Evolutionary conservation across 148 eudicot species (phyloP), one percentile per base, ranked within the genome.

Genomic region (Fallopia convolvulus): DNA sequence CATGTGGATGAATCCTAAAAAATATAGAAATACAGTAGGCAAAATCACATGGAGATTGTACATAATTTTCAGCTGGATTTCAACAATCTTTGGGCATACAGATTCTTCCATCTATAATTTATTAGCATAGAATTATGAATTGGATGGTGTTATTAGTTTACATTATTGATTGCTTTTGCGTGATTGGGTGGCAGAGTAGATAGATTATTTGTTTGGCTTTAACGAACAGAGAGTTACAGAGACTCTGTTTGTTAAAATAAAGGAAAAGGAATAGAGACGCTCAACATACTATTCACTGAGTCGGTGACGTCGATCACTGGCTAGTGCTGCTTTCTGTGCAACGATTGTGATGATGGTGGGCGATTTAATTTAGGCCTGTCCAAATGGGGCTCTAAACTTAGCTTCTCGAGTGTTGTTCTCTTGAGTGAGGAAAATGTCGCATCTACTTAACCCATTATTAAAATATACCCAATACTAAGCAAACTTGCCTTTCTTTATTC

Each of bases 341-440:
- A 20, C 32, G 8, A 58, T 58, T 32, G 33, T 21, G 65, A 20
- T 12, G 8, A 58, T 58, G 65, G 65, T 21, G 65, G 65, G 65
- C 65, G 65, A 58, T 58, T 58, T 23, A 58, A 58, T 58, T 58
- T 58, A 58, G 65, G 65, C 11, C 20, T 21, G 65, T 58, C 65
- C 65, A 58, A 58, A 58, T 3, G 32, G 30, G 30, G 30, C 65
- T 58, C 32, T 23, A 58, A 58, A 55, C 60, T 18, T 18, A 58
- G 18, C 60, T 18, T 18, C 23, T 48, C 10, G 52, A 55, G 60
- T 55, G 8, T 52, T 55, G 8, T 52, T 6, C 5, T 52, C 56
- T 52, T 15, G 56, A 52, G n/a, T 52, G 56, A 52, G 17, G n/a
- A 52, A 52, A 52, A 14, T 18, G 47, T 14, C 17, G n/a, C 56